Evolutionary conservation across 2,329 filamentous ascomycete species (phyloP).

Genomic region (Hirsutella rhossiliensis): DNA sequence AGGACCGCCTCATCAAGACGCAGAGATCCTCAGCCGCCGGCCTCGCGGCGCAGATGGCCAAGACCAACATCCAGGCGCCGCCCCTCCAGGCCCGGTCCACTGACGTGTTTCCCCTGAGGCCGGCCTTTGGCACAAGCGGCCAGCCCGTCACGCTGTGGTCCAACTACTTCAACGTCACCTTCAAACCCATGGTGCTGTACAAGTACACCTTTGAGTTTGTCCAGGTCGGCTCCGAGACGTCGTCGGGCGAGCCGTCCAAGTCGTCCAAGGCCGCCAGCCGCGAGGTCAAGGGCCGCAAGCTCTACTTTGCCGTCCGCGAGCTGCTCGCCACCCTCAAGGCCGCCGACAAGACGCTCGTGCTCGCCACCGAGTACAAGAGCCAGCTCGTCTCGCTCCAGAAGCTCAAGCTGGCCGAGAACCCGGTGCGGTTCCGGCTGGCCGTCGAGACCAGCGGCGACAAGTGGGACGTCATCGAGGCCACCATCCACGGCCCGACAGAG

Average conservation of each 20-base stretch:
- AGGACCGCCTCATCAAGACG: constrained; percentile 24
- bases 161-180: constrained; percentile 38
- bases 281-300: constrained; percentile 29
- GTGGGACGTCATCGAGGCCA: constrained; percentile 25
- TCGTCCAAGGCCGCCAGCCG: constrained; percentile 5
- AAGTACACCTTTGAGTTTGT: constrained; percentile 32
- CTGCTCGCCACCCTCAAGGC: constrained; percentile 22
- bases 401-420: constrained; percentile 21
- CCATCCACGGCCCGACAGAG: constrained; percentile 26
- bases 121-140: constrained; percentile 35
- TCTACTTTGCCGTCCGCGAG: constrained; percentile 27
- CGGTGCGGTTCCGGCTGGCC: constrained; percentile 22
- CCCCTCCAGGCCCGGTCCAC: neutral
- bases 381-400: constrained; percentile 29
- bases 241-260: constrained; percentile 6
- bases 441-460: constrained; percentile 16
- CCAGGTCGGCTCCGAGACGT: constrained; percentile 7
- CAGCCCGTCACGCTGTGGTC: constrained; percentile 33
- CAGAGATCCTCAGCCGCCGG: constrained; percentile 12
- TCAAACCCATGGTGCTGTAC: constrained; percentile 24
- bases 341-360: constrained; percentile 14
- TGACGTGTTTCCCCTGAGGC: constrained; percentile 31
- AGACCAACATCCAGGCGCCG: constrained; percentile 14
- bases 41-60: constrained; percentile 24
- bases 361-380: constrained; percentile 39